Evolutionary conservation across 768 basidiomycete genomes (phyloP), one percentile per base, ranked within the genome.

Genomic region (Candolleomyces eurysporus): DNA sequence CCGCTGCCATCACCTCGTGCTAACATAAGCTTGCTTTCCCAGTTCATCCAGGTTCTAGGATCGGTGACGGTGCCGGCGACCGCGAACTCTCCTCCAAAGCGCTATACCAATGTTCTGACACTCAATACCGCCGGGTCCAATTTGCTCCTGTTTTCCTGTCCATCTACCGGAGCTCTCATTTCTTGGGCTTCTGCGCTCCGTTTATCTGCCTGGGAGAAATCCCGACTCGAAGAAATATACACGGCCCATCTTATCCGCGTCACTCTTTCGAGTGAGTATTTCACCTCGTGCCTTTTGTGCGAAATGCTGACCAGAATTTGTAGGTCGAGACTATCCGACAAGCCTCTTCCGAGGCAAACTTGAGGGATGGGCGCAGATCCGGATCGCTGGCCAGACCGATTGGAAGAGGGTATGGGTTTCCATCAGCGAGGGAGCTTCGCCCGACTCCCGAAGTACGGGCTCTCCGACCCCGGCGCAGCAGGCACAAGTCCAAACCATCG

Each of bases 51-150:
- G 68, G 90, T 92, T 36, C 73, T 92, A 5, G 91, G 91, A 17
- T 84, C 89, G 0, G 81, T 93, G 14, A 89, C 89, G 0, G 78
- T 85, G 19, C 88, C 88, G 0, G 77, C 83, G 7, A 81, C 83
- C 0, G 70, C 78, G 0, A 78, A 72, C 11, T 64, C 76, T 0
- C 85, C 89, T 1, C 65, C 81, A 0, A 82, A 83, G 68, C 83
- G 85, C 64, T 91, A 86, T 66, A 79, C 79, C 0, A 91, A 93
- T 69, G 90, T 98, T 57, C 82, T 98, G 60, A 92, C 93, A 0
- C 80, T 99, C 65, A 99, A 96, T 71, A 96, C 92, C 5, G 96
- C 96, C 0, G 96, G 96, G 21, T 88, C 88, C 32, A 98, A 98
- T 71, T 80, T 95, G 49, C 77, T 95, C 36, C 75, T 96, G 3